phyloP scores from a whole-genome alignment of 129 eudicot species.

The Escallonia rubra region DNA sequence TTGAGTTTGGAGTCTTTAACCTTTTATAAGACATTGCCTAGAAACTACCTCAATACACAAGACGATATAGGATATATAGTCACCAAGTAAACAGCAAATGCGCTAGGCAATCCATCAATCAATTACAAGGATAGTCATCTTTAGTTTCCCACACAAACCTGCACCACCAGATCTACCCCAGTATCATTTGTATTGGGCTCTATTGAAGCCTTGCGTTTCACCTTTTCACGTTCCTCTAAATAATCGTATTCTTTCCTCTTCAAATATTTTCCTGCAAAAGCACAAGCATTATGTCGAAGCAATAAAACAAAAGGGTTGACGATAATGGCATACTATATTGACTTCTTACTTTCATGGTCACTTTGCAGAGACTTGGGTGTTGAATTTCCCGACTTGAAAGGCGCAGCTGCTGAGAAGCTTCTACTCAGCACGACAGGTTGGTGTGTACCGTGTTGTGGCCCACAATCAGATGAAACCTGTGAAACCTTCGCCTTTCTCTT shows the following conservation, averaged over 20 bases:
- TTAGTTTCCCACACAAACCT: constrained; percentile 21
- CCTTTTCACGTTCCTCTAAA: constrained; percentile 22
- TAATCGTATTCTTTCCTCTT: constrained; percentile 44
- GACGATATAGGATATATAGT: no score
- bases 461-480: constrained; percentile 21
- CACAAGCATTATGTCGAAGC: neutral
- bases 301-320: neutral
- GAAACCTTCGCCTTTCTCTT: constrained; percentile 29
- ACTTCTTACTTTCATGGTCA: constrained; percentile 30
- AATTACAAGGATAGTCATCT: neutral
- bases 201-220: constrained; percentile 11
- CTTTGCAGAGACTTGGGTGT: constrained; percentile 11
- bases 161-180: constrained; percentile 18
- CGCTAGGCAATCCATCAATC: neutral
- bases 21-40: no score
- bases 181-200: constrained; percentile 10
- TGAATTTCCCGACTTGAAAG: constrained; percentile 19
- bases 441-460: constrained; percentile 27
- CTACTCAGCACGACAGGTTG: constrained; percentile 25
- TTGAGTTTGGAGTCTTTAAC: no score
- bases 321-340: neutral
- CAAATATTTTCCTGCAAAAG: constrained; percentile 30
- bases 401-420: constrained; percentile 19
- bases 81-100: no score
- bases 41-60: no score